phyloP scores from a whole-genome alignment of 192 early-diverging fungal genomes.

The Entophlyctis luteolus region DNA sequence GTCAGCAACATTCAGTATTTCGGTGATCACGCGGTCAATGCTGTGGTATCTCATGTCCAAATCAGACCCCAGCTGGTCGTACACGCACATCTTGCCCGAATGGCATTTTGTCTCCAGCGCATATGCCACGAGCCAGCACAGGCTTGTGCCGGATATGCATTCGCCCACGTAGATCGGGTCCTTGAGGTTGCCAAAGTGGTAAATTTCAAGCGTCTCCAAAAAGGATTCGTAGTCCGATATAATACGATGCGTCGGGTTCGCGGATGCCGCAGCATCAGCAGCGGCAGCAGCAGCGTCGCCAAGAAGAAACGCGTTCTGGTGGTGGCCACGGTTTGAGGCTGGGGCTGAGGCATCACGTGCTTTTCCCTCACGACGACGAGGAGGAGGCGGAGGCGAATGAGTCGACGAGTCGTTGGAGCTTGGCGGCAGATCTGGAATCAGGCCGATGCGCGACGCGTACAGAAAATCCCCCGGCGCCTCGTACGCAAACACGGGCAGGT shows the following conservation, averaged over 20 bases:
- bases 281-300: no score
- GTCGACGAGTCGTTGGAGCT: background rate
- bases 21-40: slow-evolving; percentile 73
- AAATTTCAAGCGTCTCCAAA: slow-evolving; percentile 65
- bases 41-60: slow-evolving; percentile 68
- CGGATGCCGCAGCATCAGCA: no score
- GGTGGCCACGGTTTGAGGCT: no score
- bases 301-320: no score
- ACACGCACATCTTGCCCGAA: slow-evolving; percentile 58
- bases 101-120: slow-evolving; percentile 84
- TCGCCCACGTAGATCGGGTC: slow-evolving; percentile 89
- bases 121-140: slow-evolving; percentile 69
- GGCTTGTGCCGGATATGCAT: slow-evolving; percentile 63
- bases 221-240: slow-evolving; percentile 44
- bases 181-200: slow-evolving; percentile 83
- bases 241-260: no score
- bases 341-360: no score
- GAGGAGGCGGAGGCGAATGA: background rate
- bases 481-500: slow-evolving; percentile 75
- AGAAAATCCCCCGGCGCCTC: slow-evolving; percentile 81
- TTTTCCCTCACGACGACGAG: no score
- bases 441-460: slow-evolving; percentile 73
- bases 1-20: slow-evolving; percentile 41
- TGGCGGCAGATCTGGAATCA: slow-evolving; percentile 50
- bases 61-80: slow-evolving; percentile 9